phyloP scores from a whole-genome alignment of 371 early-diverging fungal species.

The Mortierella sp. region DNA sequence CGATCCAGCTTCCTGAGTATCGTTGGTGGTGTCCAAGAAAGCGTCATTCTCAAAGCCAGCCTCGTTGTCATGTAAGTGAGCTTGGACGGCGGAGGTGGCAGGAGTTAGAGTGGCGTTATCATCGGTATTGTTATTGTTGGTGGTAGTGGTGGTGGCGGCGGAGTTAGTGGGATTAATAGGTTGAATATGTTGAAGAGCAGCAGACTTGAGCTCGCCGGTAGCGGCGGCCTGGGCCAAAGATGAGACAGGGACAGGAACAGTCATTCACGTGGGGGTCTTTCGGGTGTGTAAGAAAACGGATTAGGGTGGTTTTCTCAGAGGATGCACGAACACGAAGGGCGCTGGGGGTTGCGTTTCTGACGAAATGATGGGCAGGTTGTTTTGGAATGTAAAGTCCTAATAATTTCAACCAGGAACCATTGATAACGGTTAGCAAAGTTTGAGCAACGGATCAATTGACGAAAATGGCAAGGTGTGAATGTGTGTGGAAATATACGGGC shows the following conservation, averaged over 20 bases:
- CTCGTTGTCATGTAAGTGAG: conserved; percentile 47
- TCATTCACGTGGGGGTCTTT: conserved; percentile 59
- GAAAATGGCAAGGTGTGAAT: too few species aligned
- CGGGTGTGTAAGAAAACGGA: conserved; percentile 49
- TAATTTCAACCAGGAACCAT: not conserved
- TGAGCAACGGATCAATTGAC: not conserved
- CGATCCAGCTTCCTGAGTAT: conserved; percentile 55
- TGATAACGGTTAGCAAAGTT: not conserved
- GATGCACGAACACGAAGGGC: conserved; percentile 56
- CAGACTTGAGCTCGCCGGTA: conserved; percentile 50
- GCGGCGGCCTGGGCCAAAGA: conserved; percentile 44
- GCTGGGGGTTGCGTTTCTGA: conserved; percentile 55
- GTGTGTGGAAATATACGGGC: too few species aligned
- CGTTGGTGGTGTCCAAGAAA: conserved; percentile 53
- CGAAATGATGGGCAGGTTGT: conserved; percentile 58
- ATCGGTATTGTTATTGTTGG: conserved; percentile 10
- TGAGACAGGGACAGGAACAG: conserved; percentile 55
- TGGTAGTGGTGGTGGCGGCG: conserved; percentile 19
- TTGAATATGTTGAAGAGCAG: conserved; percentile 43
- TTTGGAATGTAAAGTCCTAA: conserved; percentile 58
- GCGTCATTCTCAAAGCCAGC: conserved; percentile 50
- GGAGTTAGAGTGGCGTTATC: conserved; percentile 1
- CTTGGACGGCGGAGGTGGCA: conserved; percentile 20
- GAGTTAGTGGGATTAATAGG: conserved; percentile 15
- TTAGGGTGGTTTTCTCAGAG: conserved; percentile 58